Evolutionary conservation across 495 filamentous ascomycete genomes (phyloP), one percentile per base, ranked within the genome.

Genomic region (Penicillium manginii): DNA sequence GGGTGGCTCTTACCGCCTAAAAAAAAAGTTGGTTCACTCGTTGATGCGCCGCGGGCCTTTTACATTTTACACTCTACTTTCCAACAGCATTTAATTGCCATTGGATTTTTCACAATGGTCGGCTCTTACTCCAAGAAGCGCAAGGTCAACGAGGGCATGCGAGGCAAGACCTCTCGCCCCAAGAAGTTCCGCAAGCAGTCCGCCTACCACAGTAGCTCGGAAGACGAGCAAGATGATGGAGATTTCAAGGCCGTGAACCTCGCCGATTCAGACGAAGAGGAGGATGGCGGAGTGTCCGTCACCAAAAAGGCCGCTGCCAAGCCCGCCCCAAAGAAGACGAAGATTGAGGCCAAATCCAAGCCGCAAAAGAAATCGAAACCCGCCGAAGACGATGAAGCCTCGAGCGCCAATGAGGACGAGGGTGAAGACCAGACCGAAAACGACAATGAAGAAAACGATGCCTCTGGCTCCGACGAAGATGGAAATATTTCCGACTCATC

Each of bases 191-290:
- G 84, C 65, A 86, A 89, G 74, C 83, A 88, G 62, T 73, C 68
- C 45, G 73, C 83, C 45, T 93, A 94, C 74, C 84, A 92, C 82
- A 91, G 88, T 79, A 85, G 84, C 65, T 90, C 88, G 55, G 79
- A 83, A 50, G 81, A 83, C 10, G 78, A 84, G 48, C 37, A 59
- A 29, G 80, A 81, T 35, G 78, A 80, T 19, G 63, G 67, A 17
- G 79, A 80, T 45, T 86, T 90, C 69, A 68, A 82, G 42, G 81
- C 87, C 19, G 84, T 88, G 51, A 83, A 86, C 67, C 81, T 91
- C 5, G 82, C 84, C 58, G 86, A 90, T 69, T 89, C 87, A 0
- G 88, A 88, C 33, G 80, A 85, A 26, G 84, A 85, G 40, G 81
- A 85, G 1, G 65, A 68, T 57, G 57, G 62, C 37, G 67, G 65